Conservation (phyloP, 371 early-diverging fungal species). For the Saksenaea vasiformis region DNA sequence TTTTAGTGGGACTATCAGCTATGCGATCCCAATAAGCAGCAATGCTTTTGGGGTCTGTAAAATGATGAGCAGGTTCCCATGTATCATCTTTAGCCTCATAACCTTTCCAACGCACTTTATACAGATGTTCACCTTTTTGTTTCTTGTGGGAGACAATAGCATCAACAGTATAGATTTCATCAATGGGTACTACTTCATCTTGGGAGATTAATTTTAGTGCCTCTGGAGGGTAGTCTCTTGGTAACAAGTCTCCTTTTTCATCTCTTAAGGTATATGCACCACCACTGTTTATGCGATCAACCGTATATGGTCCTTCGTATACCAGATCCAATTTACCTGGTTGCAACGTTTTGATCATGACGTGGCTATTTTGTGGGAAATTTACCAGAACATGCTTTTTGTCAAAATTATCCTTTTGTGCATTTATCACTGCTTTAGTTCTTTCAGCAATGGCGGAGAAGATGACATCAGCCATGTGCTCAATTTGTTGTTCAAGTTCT, state of each 20-base stretch:
- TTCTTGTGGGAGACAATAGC: constrained; percentile 4
- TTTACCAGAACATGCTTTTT: constrained; percentile 10
- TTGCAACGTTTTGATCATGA: not conserved
- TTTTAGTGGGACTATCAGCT: not conserved
- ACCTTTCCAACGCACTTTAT: constrained; percentile 23
- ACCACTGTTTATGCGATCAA: constrained; percentile 15
- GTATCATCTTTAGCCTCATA: constrained; percentile 22
- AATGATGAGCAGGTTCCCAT: constrained; percentile 24
- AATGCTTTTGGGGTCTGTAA: constrained; percentile 14
- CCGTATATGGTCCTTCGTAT: constrained; percentile 19
- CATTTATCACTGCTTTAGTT: constrained; percentile 5
- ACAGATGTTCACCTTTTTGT: constrained; percentile 7
- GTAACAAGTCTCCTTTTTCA: constrained; percentile 13
- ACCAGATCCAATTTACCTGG: constrained; percentile 5
- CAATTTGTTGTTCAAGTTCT: constrained; percentile 13
- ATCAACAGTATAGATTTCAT: constrained; percentile 10
- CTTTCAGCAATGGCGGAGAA: constrained; percentile 26
- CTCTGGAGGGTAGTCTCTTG: constrained; percentile 16
- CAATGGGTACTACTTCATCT: constrained; percentile 8
- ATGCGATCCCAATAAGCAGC: constrained; percentile 12
- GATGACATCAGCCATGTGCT: constrained; percentile 19
- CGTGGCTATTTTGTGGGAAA: too few species aligned
- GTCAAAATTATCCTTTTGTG: constrained; percentile 11
- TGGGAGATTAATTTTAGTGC: constrained; percentile 16
- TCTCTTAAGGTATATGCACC: constrained; percentile 18